Evolutionary conservation across 2,329 filamentous ascomycete species (phyloP).

Genomic region (Xylaria multiplex): DNA sequence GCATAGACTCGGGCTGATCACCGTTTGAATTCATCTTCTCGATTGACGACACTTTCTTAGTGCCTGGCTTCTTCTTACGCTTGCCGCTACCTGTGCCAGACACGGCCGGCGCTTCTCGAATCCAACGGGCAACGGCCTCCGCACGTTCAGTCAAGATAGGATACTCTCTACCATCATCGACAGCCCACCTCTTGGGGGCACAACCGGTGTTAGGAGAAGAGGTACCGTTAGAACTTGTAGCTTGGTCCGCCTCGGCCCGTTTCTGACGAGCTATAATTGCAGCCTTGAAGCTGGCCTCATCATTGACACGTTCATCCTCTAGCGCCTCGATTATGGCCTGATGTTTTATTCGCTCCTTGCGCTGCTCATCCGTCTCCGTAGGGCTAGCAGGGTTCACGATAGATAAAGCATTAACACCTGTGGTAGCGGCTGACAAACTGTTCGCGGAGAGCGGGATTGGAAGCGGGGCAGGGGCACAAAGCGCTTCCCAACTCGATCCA

Average conservation of each 20-base stretch:
- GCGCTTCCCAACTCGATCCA: conserved; percentile 71
- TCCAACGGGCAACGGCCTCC: conserved; percentile 74
- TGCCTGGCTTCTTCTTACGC: conserved; percentile 48
- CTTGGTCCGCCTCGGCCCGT: conserved; percentile 64
- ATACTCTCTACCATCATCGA: conserved; percentile 74
- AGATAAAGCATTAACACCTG: conserved; percentile 52
- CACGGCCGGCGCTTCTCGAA: conserved; percentile 64
- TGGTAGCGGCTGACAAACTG: conserved; percentile 44
- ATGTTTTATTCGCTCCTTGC: conserved; percentile 68
- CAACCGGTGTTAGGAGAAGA: conserved; percentile 42
- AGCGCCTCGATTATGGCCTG: conserved; percentile 75
- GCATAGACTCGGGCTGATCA: conserved; percentile 18
- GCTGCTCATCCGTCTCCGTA: conserved; percentile 62
- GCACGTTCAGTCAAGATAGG: conserved; percentile 76
- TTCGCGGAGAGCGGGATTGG: conserved; percentile 48
- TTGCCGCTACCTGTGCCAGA: conserved; percentile 44
- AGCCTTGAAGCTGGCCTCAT: conserved; percentile 72
- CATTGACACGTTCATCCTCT: conserved; percentile 73
- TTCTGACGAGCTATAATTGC: conserved; percentile 70
- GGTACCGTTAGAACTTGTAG: conserved; percentile 32
- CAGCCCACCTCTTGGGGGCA: conserved; percentile 65
- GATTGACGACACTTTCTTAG: conserved; percentile 38
- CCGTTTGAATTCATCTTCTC: conserved; percentile 33
- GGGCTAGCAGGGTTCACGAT: conserved; percentile 47
- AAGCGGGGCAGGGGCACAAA: conserved; percentile 71